A percentile compares a stretch with the other conserved stretches of the same genome.
phyloP scores from a whole-genome alignment of 306 rosid genomes.

The Cajanus cajan region DNA sequence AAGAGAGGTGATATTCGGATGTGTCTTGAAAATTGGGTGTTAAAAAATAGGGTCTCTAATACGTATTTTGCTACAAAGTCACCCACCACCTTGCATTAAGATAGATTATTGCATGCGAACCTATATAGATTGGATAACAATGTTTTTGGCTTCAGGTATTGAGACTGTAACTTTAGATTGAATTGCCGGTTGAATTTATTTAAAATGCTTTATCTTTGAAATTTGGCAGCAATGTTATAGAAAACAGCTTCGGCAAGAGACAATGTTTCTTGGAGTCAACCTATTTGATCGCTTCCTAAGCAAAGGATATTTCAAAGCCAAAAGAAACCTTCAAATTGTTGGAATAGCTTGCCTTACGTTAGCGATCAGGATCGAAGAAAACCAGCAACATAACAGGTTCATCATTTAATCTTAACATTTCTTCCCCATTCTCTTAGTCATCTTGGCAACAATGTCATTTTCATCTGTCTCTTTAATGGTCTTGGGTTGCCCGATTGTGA shows the following conservation, averaged over 20 bases:
- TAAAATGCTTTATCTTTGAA: slow-evolving; percentile 13
- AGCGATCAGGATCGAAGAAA: slow-evolving; percentile 92
- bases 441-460: not conserved
- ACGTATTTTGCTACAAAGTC: not conserved
- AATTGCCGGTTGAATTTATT: slow-evolving; percentile 1
- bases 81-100: not conserved
- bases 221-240: slow-evolving; percentile 55
- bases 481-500: not conserved
- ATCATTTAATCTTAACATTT: not conserved
- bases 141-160: not conserved
- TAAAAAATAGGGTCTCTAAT: too few relatives aligned
- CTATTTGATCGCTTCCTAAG: slow-evolving; percentile 78
- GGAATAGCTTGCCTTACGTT: slow-evolving; percentile 84
- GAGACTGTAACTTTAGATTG: not conserved
- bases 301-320: slow-evolving; percentile 74
- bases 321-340: slow-evolving; percentile 60
- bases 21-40: too few relatives aligned
- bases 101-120: not conserved
- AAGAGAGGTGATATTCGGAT: too few relatives aligned
- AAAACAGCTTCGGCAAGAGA: slow-evolving; percentile 72
- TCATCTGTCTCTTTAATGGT: not conserved
- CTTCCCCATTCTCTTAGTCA: not conserved
- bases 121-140: not conserved
- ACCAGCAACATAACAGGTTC: slow-evolving; percentile 77
- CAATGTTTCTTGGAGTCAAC: slow-evolving; percentile 74